Conservation (phyloP, 2,329 filamentous ascomycete genomes). For the Pezicula carpinea region DNA sequence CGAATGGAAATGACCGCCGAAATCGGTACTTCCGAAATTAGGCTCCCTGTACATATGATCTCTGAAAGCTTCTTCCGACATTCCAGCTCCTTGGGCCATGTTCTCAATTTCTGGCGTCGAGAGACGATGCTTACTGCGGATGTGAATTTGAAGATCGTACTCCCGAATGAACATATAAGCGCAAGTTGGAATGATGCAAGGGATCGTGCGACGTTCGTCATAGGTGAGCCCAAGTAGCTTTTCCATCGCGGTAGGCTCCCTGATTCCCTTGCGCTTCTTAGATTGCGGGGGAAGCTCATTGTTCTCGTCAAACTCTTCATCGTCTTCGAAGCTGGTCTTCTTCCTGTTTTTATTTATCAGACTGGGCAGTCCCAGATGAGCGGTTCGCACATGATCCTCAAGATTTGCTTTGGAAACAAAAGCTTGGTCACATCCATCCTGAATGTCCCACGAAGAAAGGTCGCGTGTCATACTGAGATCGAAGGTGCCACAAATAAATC, state of each 20-base stretch:
- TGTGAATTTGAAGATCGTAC: constrained; percentile 53
- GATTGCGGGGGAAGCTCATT: neutral
- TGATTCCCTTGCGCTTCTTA: constrained; percentile 8
- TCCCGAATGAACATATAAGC: constrained; percentile 50
- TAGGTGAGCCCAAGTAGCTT: constrained; percentile 54
- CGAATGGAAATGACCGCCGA: too few species aligned
- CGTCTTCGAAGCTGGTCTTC: constrained; percentile 27
- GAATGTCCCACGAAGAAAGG: constrained; percentile 58
- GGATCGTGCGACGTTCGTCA: constrained; percentile 39
- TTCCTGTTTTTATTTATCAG: constrained; percentile 32
- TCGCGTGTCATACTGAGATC: constrained; percentile 54
- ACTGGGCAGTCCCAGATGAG: constrained; percentile 63
- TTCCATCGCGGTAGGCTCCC: constrained; percentile 30
- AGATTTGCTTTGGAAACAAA: constrained; percentile 76
- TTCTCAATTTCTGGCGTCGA: constrained; percentile 1
- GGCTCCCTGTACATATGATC: neutral
- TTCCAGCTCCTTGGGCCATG: neutral
- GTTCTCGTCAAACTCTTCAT: constrained; percentile 9
- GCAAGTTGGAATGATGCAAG: constrained; percentile 47
- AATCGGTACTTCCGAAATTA: neutral
- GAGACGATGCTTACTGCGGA: constrained; percentile 37
- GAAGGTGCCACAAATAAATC: constrained; percentile 73
- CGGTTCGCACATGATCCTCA: constrained; percentile 78
- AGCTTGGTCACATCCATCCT: constrained; percentile 66
- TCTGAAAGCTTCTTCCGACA: neutral